A percentile compares a stretch with the other conserved stretches of the same genome.
phyloP scores from a whole-genome alignment of 805 yeast genomes.

The Cephaloascus fragrans region DNA sequence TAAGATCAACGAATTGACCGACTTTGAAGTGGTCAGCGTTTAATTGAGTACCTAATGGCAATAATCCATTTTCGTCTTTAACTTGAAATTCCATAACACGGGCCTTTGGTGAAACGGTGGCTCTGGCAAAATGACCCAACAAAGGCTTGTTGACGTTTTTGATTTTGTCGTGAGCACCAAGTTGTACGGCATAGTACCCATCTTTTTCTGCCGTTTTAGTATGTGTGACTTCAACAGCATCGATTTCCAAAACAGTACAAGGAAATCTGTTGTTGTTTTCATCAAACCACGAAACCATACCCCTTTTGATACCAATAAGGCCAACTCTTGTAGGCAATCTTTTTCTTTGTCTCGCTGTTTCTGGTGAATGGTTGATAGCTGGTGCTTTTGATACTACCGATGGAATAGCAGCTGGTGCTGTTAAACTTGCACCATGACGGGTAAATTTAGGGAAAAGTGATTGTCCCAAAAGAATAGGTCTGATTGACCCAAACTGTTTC shows the following conservation, averaged over 20 bases:
- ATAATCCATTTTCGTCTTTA: conserved; percentile 49
- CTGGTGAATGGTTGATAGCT: conserved; percentile 55
- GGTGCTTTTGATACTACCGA: conserved; percentile 36
- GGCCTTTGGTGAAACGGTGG: conserved; percentile 77
- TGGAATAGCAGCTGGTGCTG: conserved; percentile 44
- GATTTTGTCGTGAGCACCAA: conserved; percentile 72
- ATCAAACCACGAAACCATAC: conserved; percentile 82
- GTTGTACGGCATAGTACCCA: conserved; percentile 79
- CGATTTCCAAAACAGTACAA: conserved; percentile 82
- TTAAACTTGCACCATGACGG: conserved; percentile 29
- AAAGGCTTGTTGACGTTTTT: conserved; percentile 54
- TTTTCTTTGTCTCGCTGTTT: conserved; percentile 60
- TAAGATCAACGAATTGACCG: conserved; percentile 80
- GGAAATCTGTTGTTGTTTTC: conserved; percentile 49
- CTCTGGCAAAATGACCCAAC: conserved; percentile 71
- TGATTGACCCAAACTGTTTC: background rate
- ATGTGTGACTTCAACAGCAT: conserved; percentile 77
- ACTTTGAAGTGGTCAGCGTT: conserved; percentile 74
- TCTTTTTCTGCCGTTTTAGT: conserved; percentile 61
- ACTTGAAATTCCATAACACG: conserved; percentile 73
- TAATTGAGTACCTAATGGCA: conserved; percentile 70
- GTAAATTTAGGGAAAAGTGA: conserved; percentile 11
- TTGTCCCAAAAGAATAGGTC: background rate
- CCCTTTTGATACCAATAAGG: conserved; percentile 70
- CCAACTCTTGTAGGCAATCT: conserved; percentile 76